Percentiles rank a stretch among this genome's conserved stretches.
These are phyloP conservation scores for Citrullus amarus DNA, from an alignment of 306 rosid species.

Conservation along the genomic window DNA sequence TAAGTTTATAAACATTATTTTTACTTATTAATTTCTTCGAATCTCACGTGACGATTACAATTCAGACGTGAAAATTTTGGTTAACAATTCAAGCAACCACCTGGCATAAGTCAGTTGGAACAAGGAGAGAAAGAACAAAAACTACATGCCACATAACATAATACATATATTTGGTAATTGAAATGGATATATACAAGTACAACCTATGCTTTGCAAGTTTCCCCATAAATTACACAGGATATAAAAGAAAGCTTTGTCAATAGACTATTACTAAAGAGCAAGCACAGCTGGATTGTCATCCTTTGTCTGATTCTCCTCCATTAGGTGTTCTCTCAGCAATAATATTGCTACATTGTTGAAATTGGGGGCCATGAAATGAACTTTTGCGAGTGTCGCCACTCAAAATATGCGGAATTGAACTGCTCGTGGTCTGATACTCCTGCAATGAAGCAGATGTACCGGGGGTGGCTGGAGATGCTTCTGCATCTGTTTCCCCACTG, in stretches of 20 bases:
- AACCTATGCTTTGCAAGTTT: neutral
- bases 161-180: neutral
- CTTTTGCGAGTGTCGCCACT: constrained; percentile 30
- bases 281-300: neutral
- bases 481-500: constrained; percentile 37
- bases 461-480: constrained; percentile 29
- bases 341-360: constrained; percentile 36
- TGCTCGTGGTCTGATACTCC: constrained; percentile 17
- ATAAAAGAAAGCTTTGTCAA: neutral
- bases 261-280: neutral
- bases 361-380: constrained; percentile 40
- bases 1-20: too few species aligned
- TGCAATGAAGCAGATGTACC: constrained; percentile 16
- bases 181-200: neutral
- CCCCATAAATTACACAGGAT: neutral
- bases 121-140: too few species aligned
- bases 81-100: neutral
- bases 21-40: too few species aligned
- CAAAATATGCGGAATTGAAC: constrained; percentile 18
- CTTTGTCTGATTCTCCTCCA: constrained; percentile 21
- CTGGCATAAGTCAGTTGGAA: too few species aligned
- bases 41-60: neutral
- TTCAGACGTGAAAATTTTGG: neutral
- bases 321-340: constrained; percentile 35
- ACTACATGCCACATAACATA: neutral